Conservation (phyloP, 805 yeast genomes). For the Candida anglica region DNA sequence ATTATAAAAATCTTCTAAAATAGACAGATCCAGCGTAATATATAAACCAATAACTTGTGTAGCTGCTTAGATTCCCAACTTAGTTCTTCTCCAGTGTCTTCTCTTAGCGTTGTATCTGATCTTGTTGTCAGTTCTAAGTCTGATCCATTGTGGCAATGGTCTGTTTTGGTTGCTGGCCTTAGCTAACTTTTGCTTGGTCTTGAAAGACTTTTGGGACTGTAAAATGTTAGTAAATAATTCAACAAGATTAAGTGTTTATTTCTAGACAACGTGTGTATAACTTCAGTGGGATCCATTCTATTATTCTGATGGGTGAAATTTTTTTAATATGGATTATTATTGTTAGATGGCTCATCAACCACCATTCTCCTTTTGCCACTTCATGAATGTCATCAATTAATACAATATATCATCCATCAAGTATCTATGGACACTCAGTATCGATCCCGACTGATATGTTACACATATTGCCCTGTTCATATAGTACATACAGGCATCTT, state of each 20-base stretch:
- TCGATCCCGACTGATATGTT: no score
- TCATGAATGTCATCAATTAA: no score
- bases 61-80: slow-evolving; percentile 80
- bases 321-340: no score
- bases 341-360: no score
- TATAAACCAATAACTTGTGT: no score
- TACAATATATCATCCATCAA: no score
- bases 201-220: slow-evolving; percentile 92
- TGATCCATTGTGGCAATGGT: slow-evolving; percentile 99
- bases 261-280: no score
- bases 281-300: no score
- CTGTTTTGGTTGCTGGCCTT: slow-evolving; percentile 99
- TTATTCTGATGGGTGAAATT: no score
- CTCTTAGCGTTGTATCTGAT: slow-evolving; percentile 99
- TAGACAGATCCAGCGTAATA: background rate
- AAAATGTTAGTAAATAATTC: slow-evolving; percentile 22
- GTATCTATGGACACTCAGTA: no score
- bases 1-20: background rate
- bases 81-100: slow-evolving; percentile 99
- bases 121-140: slow-evolving; percentile 96
- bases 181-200: slow-evolving; percentile 97
- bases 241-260: no score
- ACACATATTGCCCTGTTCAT: background rate
- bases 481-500: slow-evolving; percentile 42
- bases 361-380: no score